Percentiles rank a stretch among this genome's conserved stretches.
phyloP scores from a whole-genome alignment of 116 monocot genomes.

The Thalassia testudinum region DNA sequence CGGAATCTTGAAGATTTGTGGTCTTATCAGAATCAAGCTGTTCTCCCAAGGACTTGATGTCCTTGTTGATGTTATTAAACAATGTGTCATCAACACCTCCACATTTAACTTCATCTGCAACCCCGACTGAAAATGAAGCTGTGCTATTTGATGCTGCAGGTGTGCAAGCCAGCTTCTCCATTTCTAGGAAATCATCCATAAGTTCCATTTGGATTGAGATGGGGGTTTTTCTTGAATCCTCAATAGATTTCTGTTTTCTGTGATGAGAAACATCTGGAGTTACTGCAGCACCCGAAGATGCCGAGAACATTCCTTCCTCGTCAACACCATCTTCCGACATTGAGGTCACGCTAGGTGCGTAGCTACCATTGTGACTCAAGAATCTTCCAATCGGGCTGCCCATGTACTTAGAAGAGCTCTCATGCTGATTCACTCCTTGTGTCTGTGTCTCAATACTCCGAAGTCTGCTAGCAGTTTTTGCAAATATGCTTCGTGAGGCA shows the following conservation, averaged over 20 bases:
- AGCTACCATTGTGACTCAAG: constrained; percentile 25
- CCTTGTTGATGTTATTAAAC: constrained; percentile 1
- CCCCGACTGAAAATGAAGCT: constrained; percentile 5
- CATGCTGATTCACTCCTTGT: constrained; percentile 13
- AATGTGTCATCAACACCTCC: neutral
- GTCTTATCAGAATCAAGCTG: neutral
- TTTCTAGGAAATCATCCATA: constrained; percentile 83
- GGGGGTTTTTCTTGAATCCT: constrained; percentile 10
- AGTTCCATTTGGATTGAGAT: constrained; percentile 26
- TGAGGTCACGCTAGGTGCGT: constrained; percentile 43
- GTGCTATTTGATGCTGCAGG: constrained; percentile 17
- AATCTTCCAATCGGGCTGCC: constrained; percentile 18
- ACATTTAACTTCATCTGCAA: constrained; percentile 3
- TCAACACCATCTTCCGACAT: constrained; percentile 81
- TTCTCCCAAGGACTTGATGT: constrained; percentile 4
- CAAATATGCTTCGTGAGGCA: constrained; percentile 37
- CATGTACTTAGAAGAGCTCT: constrained; percentile 13
- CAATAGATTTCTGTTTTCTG: constrained; percentile 28
- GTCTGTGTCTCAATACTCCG: constrained; percentile 28
- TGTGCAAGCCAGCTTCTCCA: constrained; percentile 56
- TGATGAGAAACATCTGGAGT: constrained; percentile 30
- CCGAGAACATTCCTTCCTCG: constrained; percentile 43
- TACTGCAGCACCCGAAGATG: constrained; percentile 42
- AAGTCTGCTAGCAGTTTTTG: constrained; percentile 46
- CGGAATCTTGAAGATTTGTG: neutral